phyloP scores from a whole-genome alignment of 2,329 filamentous ascomycete species.

The Chrysosporium queenslandicum region DNA sequence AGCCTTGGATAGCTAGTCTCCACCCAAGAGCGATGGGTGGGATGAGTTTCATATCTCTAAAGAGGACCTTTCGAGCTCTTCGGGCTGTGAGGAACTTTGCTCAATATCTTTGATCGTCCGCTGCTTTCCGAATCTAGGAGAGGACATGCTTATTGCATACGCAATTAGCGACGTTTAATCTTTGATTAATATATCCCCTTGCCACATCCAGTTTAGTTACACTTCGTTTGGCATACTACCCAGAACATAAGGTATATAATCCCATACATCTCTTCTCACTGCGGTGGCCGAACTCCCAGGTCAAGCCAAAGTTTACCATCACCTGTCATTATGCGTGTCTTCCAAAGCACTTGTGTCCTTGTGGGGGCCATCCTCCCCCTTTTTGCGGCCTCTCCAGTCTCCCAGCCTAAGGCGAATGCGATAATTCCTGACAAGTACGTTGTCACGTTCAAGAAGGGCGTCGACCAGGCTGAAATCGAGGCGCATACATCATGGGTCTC shows the following conservation, averaged over 20 bases:
- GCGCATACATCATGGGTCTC: constrained; percentile 88
- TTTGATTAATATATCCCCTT: neutral
- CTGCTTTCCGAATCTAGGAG: neutral
- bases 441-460: constrained; percentile 97
- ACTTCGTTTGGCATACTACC: neutral
- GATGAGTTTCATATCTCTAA: neutral
- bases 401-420: neutral
- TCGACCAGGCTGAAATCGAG: constrained; percentile 57
- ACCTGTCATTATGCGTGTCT: neutral
- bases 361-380: constrained; percentile 4
- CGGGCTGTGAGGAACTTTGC: neutral
- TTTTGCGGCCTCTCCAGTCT: constrained; percentile 1
- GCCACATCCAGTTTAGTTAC: neutral
- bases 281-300: neutral
- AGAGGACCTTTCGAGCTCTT: neutral
- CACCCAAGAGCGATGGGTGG: neutral
- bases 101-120: neutral
- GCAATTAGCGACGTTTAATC: neutral
- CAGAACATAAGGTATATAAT: neutral
- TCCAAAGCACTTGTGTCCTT: constrained; percentile 7
- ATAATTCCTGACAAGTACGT: constrained; percentile 82
- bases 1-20: neutral
- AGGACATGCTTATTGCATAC: neutral
- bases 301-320: neutral
- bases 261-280: neutral